Evolutionary conservation across 2,329 filamentous ascomycete species (phyloP).

Genomic region (Colletotrichum plurivorum): DNA sequence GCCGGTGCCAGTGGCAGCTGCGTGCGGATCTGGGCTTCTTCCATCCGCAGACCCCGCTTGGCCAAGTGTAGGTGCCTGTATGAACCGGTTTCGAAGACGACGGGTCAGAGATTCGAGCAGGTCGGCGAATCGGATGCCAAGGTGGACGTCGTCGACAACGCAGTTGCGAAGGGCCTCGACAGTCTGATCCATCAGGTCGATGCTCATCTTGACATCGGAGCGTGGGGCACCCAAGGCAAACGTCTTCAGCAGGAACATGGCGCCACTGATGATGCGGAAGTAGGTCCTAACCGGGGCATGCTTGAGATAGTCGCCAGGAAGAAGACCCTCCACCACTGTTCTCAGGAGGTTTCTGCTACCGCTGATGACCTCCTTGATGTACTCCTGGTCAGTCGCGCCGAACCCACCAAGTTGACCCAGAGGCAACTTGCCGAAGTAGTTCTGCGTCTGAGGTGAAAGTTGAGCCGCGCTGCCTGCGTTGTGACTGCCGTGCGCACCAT

Average conservation of each 20-base stretch:
- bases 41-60: conserved; percentile 56
- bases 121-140: conserved; percentile 87
- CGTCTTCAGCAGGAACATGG: conserved; percentile 88
- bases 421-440: conserved; percentile 75
- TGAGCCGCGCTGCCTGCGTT: conserved; percentile 56
- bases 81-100: conserved; percentile 81
- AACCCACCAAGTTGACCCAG: conserved; percentile 76
- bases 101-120: conserved; percentile 84
- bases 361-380: conserved; percentile 82
- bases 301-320: conserved; percentile 82
- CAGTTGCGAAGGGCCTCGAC: conserved; percentile 82
- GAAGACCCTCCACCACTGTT: conserved; percentile 82
- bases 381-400: conserved; percentile 77
- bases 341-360: conserved; percentile 83
- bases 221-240: conserved; percentile 86
- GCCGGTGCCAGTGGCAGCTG: conserved; percentile 42
- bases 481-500: conserved; percentile 48
- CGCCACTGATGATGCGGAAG: conserved; percentile 87
- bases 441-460: conserved; percentile 75
- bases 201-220: conserved; percentile 81
- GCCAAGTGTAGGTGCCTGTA: conserved; percentile 69
- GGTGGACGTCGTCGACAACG: conserved; percentile 87
- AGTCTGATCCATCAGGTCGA: conserved; percentile 81
- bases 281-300: conserved; percentile 88
- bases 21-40: conserved; percentile 55